Evolutionary conservation across 495 filamentous ascomycete genomes (phyloP), one percentile per base, ranked within the genome.

Genomic region (Tuber melanosporum): DNA sequence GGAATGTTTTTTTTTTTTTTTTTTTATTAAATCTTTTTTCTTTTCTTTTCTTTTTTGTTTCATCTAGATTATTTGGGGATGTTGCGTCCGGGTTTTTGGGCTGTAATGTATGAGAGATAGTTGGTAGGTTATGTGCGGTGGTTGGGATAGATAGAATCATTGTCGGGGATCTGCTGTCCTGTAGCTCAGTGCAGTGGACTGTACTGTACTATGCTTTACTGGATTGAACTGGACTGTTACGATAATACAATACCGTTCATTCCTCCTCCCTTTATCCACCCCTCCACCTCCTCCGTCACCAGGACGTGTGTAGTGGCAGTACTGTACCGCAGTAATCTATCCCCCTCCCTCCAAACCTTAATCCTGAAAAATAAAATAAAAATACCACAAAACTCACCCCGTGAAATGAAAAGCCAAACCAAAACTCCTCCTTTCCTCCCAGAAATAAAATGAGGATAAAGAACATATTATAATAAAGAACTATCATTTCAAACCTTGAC

Each of bases 191-290:
- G 39, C 39, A 10, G 49, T 20, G 22, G 32, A 32, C 20, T 9
- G 49, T 10, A 26, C 20, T 26, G 49, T n/a, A 57, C 19, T 49
- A 20, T 7, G n/a, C 57, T 32, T n/a, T 26, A 32, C 57, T 66
- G n/a, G 57, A 66, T 66, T 66, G 57, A 32, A 66, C 57, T 32
- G 57, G 32, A 32, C 57, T 32, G 26, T 66, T 66, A 32, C 26
- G n/a, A 66, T 66, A 32, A 66, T 66, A 66, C 57, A 66, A 66
- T 66, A 66, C 57, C 57, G 57, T 66, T 32, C 57, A 26, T 66
- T 66, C 57, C 57, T 32, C 22, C 8, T 7, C 22, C 22, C 22
- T 41, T 41, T 5, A 41, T 41, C 49, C 9, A 7, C 20, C 7
- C 7, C 9, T 26, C 57, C n/a, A 14, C 14, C 26, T 17, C 57